Base-by-base conservation (phyloP, 2,329 filamentous ascomycete genomes). In the Ascochyta koolunga region DNA sequence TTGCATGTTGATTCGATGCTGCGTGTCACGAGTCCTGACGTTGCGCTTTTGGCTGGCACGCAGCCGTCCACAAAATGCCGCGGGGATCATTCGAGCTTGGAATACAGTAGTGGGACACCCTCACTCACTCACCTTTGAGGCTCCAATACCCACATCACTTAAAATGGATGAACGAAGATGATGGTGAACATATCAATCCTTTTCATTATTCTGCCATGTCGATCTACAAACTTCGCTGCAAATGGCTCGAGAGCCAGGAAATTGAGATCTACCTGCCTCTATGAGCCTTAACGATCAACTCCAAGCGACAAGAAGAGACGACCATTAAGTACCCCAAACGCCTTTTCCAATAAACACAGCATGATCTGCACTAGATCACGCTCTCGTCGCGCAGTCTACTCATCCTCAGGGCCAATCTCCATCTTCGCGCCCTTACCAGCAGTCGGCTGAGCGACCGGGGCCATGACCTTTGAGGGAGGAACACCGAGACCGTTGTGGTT, bases 401-500 rank as follows among this genome's bases (percentile, higher is more conserved):
- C 65, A 48, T 65, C 68, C 46, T 72, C 68, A 31, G 66, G 58
- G 27, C 68, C 68, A 39, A 71, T 56, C 56, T 69, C 65, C 72
- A 74, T 74, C 66, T 71, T 74, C 19, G 66, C 67, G 41, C 58
- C 61, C 58, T 70, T 68, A 36, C 68, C 68, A 53, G 66, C 65
- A 39, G 66, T 68, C 43, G 53, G 36, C 62, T 70, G 67, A 16
- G 61, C 61, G 24, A 59, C 64, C 3, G 69, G 66, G 13, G 71
- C 62, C 8, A 59, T 22, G 11, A 80, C 62, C 75, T 80, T 80
- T 51, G 74, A 63, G 5, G 84, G 83, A 41, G 81, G 72, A 31
- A 86, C 78, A 63, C 95, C 95, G 21, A 96, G 79, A 18, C 91
- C 90, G 79, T 98, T 99, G 68, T 84, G 83, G 84, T 99, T 99